Evolutionary conservation across 1,284 basidiomycete species (phyloP), one percentile per base, ranked within the genome.

Genomic region (Vanrija sp.): DNA sequence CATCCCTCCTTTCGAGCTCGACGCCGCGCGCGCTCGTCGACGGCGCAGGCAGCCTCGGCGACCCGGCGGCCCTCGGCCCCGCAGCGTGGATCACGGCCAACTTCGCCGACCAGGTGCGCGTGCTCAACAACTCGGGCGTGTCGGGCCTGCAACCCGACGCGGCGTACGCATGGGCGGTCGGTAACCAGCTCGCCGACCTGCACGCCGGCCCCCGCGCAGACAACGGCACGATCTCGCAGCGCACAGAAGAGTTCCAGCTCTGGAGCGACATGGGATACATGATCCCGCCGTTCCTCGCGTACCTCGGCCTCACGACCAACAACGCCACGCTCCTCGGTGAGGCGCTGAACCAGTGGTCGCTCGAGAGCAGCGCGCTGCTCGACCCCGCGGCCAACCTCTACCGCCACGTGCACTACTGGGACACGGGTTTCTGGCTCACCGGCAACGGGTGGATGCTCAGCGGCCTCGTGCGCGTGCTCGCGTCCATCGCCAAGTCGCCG

Each of bases 281-380:
- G 84, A 82, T 80, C 7, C 81, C 83, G 6, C 84, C 84, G 0
- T 84, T 83, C 69, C 69, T 85, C 4, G 83, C 83, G 0, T 83
- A 65, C 51, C 79, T 82, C 54, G 83, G 80, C 12, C 79, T 78
- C 0, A 77, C 80, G 43, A 78, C 76, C 2, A 52, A 68, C 18
- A 78, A 83, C 62, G 57, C 67, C 29, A 73, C 71, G 0, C 70
- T 84, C 3, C 68, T 85, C 6, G 68, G 71, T 26, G 70, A 78
- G 28, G 76, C 78, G 0, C 79, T 82, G 34, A 67, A 77, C 26
- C 83, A 86, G 64, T 82, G 80, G 62, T 80, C 80, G 53, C 78
- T 80, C 12, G 70, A 82, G 21, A 53, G 58, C 21, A 69, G 78
- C 4, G 76, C 83, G 5, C 73, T 80, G 26, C 53, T 69, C 42